Evolutionary conservation across 495 filamentous ascomycete species (phyloP).

Genomic region (Massariosphaeria phaeospora): DNA sequence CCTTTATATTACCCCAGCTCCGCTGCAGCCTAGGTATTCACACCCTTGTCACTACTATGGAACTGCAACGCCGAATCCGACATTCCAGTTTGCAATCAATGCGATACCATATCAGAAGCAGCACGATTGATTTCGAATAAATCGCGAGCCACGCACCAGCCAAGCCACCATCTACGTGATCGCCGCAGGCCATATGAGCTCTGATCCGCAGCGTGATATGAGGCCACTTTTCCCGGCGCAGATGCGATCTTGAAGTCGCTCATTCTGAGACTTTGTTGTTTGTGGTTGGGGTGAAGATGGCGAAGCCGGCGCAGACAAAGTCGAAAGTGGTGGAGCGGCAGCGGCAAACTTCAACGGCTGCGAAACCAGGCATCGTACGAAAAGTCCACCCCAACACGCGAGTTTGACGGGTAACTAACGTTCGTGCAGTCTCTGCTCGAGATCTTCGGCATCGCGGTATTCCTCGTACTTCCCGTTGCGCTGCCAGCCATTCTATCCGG

Average conservation of each 20-base stretch:
- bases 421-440: background rate
- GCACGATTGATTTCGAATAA: background rate
- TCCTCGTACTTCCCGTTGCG: constrained; percentile 13
- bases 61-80: background rate
- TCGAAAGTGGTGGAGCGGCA: background rate
- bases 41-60: constrained; percentile 7
- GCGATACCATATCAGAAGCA: background rate
- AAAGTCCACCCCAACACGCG: background rate
- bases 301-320: background rate
- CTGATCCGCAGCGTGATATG: background rate
- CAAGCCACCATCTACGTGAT: too few species aligned
- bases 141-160: too few species aligned
- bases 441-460: background rate
- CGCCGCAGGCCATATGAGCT: background rate
- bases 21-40: constrained; percentile 8
- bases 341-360: too few species aligned
- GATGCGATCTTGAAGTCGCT: background rate
- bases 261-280: background rate
- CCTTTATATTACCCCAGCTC: constrained; percentile 16
- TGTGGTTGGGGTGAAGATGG: too few species aligned
- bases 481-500: background rate
- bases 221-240: too few species aligned
- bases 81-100: constrained; percentile 2
- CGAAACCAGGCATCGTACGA: too few species aligned
- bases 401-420: too few species aligned